Conservation (phyloP, 2,329 filamentous ascomycete genomes). For the Nannizziopsis arthrosporioides region DNA sequence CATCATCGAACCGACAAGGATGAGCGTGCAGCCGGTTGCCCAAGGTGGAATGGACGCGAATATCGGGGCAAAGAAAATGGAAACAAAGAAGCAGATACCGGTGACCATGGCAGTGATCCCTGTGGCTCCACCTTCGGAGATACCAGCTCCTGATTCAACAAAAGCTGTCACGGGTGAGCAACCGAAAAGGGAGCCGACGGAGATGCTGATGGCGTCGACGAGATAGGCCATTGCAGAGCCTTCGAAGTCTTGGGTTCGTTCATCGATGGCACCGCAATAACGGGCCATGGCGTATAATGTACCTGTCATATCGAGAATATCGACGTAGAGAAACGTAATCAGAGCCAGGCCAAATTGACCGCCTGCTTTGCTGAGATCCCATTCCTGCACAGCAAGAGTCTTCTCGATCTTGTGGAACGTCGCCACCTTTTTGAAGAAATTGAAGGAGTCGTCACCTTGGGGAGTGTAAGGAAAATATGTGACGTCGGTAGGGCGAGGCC, state of each 20-base stretch:
- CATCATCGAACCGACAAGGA: slow-evolving; percentile 85
- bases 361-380: slow-evolving; percentile 56
- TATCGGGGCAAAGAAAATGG: slow-evolving; percentile 80
- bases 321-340: slow-evolving; percentile 81
- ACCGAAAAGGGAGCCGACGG: slow-evolving; percentile 67
- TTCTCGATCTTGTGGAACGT: slow-evolving; percentile 66
- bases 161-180: slow-evolving; percentile 74
- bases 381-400: slow-evolving; percentile 60
- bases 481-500: slow-evolving; percentile 63
- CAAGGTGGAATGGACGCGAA: slow-evolving; percentile 82
- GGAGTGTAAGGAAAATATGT: slow-evolving; percentile 69
- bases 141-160: slow-evolving; percentile 80
- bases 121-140: slow-evolving; percentile 75
- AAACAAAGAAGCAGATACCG: slow-evolving; percentile 73
- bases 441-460: slow-evolving; percentile 57
- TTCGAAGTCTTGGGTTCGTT: slow-evolving; percentile 75
- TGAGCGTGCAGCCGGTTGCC: slow-evolving; percentile 78
- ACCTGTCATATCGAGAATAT: slow-evolving; percentile 77
- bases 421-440: slow-evolving; percentile 82
- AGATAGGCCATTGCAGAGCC: slow-evolving; percentile 74
- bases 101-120: slow-evolving; percentile 71
- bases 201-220: slow-evolving; percentile 68
- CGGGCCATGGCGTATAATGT: slow-evolving; percentile 84
- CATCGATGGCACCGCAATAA: slow-evolving; percentile 68
- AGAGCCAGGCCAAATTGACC: slow-evolving; percentile 72